Percentiles rank a stretch among this genome's conserved stretches.
Conservation (phyloP, 2,329 filamentous ascomycete genomes). For the Domatiomyces globalis region DNA sequence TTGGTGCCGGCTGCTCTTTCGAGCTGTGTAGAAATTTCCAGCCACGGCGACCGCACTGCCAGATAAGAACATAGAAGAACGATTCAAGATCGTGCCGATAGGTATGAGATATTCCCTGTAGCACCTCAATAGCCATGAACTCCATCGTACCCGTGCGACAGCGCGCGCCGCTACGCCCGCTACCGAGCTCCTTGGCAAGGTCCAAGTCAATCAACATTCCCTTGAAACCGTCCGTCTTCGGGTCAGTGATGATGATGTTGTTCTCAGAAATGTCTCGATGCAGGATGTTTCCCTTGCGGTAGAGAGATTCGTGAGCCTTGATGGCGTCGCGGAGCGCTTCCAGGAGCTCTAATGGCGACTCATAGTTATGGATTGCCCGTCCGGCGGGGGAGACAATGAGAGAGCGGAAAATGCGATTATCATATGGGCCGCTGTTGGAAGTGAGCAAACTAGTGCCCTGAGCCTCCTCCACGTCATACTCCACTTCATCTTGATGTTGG, state of each 20-base stretch:
- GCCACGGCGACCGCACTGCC: no score
- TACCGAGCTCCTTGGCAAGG: conserved; percentile 20
- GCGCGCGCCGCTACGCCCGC: conserved; percentile 1
- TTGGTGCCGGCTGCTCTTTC: no score
- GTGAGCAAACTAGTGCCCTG: background rate
- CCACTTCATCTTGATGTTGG: background rate
- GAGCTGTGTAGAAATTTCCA: no score
- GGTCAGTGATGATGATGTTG: conserved; percentile 27
- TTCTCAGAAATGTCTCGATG: conserved; percentile 26
- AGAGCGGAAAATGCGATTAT: conserved; percentile 22
- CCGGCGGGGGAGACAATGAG: conserved; percentile 22
- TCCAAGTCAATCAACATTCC: conserved; percentile 26
- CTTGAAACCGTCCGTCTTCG: conserved; percentile 1
- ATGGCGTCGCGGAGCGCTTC: conserved; percentile 24
- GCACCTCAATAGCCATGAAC: no score
- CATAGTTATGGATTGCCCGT: conserved; percentile 20
- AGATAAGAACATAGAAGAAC: background rate
- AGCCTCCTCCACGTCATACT: conserved; percentile 1
- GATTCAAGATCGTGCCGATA: no score
- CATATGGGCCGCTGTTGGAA: conserved; percentile 6
- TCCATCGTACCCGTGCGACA: no score
- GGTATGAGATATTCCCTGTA: no score
- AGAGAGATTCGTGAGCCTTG: conserved; percentile 26
- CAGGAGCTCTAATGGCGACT: conserved; percentile 23
- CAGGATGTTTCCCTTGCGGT: conserved; percentile 23